Conservation (phyloP, 2,329 filamentous ascomycete genomes). For the Corniculantispora saksenae region DNA sequence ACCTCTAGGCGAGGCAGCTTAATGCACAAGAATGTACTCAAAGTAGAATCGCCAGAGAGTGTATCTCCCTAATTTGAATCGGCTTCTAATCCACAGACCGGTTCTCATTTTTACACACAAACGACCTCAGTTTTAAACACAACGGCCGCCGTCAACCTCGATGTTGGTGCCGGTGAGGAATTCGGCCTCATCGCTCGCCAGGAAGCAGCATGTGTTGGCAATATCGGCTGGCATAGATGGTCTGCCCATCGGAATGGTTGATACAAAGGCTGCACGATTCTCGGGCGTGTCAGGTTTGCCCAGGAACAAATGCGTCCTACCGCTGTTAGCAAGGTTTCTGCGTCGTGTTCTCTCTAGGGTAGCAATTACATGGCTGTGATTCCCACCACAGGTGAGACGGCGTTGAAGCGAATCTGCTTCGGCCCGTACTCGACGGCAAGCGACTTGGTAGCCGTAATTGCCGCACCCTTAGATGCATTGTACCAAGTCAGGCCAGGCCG, state of each 20-base stretch:
- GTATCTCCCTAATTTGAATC: no score
- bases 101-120: no score
- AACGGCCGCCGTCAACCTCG: conserved; percentile 43
- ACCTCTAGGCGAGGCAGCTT: no score
- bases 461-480: conserved; percentile 67
- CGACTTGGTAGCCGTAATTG: conserved; percentile 57
- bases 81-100: no score
- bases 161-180: conserved; percentile 75
- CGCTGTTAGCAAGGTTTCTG: background rate
- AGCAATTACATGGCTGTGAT: conserved; percentile 58
- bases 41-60: no score
- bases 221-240: conserved; percentile 64
- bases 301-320: conserved; percentile 51
- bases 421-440: conserved; percentile 73
- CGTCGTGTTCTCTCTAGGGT: background rate
- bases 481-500: conserved; percentile 68
- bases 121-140: conserved; percentile 29
- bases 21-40: no score
- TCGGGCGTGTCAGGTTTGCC: conserved; percentile 64
- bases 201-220: conserved; percentile 68
- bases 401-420: conserved; percentile 72
- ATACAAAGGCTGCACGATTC: conserved; percentile 56
- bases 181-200: conserved; percentile 69
- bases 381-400: conserved; percentile 68
- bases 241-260: conserved; percentile 56